phyloP scores from a whole-genome alignment of 2,329 filamentous ascomycete species.

The Cytospora paraplurivora region DNA sequence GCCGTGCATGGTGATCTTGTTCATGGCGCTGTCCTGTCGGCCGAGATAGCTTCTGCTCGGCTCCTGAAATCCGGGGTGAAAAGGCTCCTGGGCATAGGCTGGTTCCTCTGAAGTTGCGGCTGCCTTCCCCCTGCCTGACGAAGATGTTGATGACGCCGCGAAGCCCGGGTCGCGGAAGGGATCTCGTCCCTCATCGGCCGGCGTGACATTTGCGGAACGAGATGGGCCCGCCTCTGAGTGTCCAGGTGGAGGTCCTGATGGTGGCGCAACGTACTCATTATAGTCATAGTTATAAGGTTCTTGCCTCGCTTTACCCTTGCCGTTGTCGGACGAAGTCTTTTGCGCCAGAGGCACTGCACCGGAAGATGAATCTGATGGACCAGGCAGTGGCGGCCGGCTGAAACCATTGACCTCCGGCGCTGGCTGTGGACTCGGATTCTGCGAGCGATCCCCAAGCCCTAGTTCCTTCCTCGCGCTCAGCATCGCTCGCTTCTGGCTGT shows the following conservation, averaged over 20 bases:
- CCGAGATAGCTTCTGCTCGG: slow-evolving; percentile 40
- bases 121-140: slow-evolving; percentile 11
- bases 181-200: slow-evolving; percentile 30
- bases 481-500: slow-evolving; percentile 80
- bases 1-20: slow-evolving; percentile 47
- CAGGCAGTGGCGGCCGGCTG: slow-evolving; percentile 21
- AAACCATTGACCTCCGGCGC: slow-evolving; percentile 31
- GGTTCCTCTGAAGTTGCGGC: slow-evolving; percentile 36
- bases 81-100: slow-evolving; percentile 41
- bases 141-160: slow-evolving; percentile 10
- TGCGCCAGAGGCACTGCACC: slow-evolving; percentile 21
- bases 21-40: slow-evolving; percentile 45
- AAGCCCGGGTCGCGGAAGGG: slow-evolving; percentile 35
- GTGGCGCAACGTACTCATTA: slow-evolving; percentile 22
- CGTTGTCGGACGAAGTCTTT: slow-evolving; percentile 22
- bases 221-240: slow-evolving; percentile 15
- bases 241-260: slow-evolving; percentile 11
- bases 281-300: slow-evolving; percentile 18
- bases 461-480: slow-evolving; percentile 62
- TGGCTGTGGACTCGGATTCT: slow-evolving; percentile 35
- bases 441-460: slow-evolving; percentile 41
- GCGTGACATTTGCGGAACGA: slow-evolving; percentile 20
- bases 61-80: slow-evolving; percentile 41
- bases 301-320: slow-evolving; percentile 36
- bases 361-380: slow-evolving; percentile 17